These are phyloP conservation scores for Tuber umbilicatum DNA, from an alignment of 495 filamentous ascomycete species.

Conservation along the genomic window DNA sequence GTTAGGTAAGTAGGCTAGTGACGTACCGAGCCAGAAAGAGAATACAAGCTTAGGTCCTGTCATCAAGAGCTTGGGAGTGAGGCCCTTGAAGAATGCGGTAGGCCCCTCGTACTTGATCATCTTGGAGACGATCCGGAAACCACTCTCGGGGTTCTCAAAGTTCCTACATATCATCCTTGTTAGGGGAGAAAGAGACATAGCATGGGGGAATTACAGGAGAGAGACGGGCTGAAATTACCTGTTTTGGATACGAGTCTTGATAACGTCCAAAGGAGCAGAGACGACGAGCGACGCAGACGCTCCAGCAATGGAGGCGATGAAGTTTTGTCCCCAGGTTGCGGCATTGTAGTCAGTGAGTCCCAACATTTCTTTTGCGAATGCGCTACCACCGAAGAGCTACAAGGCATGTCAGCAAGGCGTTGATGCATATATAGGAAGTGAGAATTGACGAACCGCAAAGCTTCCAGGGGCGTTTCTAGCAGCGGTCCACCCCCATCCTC, in stretches of 20 bases:
- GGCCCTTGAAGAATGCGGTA: constrained; percentile 89
- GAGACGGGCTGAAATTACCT: constrained; percentile 28
- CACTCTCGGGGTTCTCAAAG: constrained; percentile 93
- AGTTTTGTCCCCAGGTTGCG: constrained; percentile 93
- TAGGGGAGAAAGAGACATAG: background rate
- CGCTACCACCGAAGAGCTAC: constrained; percentile 93
- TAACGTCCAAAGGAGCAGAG: constrained; percentile 92
- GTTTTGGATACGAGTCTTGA: constrained; percentile 99
- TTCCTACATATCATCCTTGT: constrained; percentile 49
- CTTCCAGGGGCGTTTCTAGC: constrained; percentile 94
- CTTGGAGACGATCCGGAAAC: constrained; percentile 78
- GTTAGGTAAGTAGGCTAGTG: constrained; percentile 2
- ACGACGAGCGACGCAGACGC: constrained; percentile 87
- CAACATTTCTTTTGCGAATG: constrained; percentile 96
- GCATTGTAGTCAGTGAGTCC: constrained; percentile 84
- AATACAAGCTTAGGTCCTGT: constrained; percentile 98
- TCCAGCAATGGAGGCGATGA: constrained; percentile 89
- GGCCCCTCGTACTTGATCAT: constrained; percentile 87
- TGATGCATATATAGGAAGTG: background rate
- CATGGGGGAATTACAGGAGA: background rate
- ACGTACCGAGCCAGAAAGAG: constrained; percentile 85
- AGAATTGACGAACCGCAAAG: constrained; percentile 69
- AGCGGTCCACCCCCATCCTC: constrained; percentile 95
- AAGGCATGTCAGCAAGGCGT: constrained; percentile 25
- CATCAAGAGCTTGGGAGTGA: constrained; percentile 96